Base-by-base conservation (phyloP, 2,329 filamentous ascomycete genomes). In the Didymella segeticola region DNA sequence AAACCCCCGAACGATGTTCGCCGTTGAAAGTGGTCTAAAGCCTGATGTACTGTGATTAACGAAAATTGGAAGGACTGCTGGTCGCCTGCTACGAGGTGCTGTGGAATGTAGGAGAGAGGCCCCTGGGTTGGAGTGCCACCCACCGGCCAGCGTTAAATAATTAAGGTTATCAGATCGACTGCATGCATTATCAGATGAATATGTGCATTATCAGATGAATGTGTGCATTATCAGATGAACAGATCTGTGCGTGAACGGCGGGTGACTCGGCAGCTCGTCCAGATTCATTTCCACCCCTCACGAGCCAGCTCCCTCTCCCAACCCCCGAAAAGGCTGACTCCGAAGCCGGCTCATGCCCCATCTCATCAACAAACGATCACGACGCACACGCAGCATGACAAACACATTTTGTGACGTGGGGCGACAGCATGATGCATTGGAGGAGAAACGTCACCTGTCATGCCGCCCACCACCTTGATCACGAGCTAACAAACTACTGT, bases 401-500 rank as follows among this genome's bases (percentile, higher is more conserved):
- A 53, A 48, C 46, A 39, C 26, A 43, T 23, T 48, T 10, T 23
- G 38, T 34, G 39, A 38, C 45, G 51, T 48, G 51, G 51, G 45
- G 38, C 38, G 36, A 25, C 33, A 43, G 25, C 38, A 41, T 48
- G 39, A 45, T 54, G 51, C 19, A 43, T 11, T 43, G 43, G 38
- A 43, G n/a, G n/a, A 30, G 19, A 41, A 33, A 46, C 34, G 36
- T 25, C 45, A 53, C 54, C 51, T 58, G 52, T 55, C 52, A 50
- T 43, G 47, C 42, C 29, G 42, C 45, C 50, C 60, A 54, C 47
- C 58, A 55, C 22, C 46, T 53, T 31, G 26, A 42, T 27, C 29
- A 31, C 20, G 29, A 38, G 51, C 60, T 63, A 63, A 56, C 46
- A 43, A 50, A 20, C 33, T 37, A 33, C 29, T 54, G 62, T 64